Percentiles rank a stretch among this genome's conserved stretches.
Conservation (phyloP, 306 rosid genomes). For the Trifolium fragiferum region DNA sequence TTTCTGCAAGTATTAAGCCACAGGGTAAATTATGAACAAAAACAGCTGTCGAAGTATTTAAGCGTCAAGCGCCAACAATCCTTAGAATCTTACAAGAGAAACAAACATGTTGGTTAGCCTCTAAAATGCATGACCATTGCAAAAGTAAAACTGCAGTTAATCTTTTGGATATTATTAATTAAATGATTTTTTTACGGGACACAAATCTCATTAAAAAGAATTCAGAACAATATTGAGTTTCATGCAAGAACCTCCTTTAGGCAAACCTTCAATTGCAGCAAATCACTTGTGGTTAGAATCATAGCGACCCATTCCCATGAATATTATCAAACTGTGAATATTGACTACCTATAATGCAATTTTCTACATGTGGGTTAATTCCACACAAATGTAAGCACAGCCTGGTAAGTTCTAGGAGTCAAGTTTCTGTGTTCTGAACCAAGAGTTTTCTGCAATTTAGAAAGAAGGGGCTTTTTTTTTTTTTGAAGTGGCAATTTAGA, state of each 20-base stretch:
- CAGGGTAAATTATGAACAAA: slow-evolving; percentile 2
- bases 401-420: background rate
- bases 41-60: slow-evolving; percentile 18
- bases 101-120: slow-evolving; percentile 10
- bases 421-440: background rate
- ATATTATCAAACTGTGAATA: background rate
- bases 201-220: background rate
- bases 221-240: background rate
- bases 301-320: background rate
- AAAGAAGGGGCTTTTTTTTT: too few relatives aligned
- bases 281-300: background rate
- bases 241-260: slow-evolving; percentile 2
- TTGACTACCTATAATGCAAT: background rate
- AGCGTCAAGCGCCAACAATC: slow-evolving; percentile 6
- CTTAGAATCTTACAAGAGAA: slow-evolving; percentile 1
- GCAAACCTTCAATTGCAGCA: background rate
- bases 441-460: too few relatives aligned
- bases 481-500: too few relatives aligned
- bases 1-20: slow-evolving; percentile 57
- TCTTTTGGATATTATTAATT: slow-evolving; percentile 2
- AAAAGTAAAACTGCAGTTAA: slow-evolving; percentile 9
- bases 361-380: background rate
- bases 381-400: background rate
- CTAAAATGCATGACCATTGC: slow-evolving; percentile 18
- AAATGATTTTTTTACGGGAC: background rate